phyloP scores from a whole-genome alignment of 192 early-diverging fungal genomes.

The Coemansia sp. region DNA sequence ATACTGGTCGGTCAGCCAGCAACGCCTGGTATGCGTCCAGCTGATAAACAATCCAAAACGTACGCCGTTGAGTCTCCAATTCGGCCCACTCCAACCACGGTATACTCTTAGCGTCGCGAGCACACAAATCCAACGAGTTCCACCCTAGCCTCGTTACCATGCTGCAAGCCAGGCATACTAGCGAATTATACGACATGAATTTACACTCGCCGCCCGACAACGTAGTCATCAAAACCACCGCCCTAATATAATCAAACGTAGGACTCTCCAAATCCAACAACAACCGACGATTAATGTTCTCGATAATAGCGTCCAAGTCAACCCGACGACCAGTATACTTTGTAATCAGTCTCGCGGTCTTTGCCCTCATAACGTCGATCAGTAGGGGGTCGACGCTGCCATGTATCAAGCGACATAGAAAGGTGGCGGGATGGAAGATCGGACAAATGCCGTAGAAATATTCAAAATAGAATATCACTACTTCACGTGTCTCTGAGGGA shows the following conservation, averaged over 20 bases:
- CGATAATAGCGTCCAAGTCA: conserved; percentile 30
- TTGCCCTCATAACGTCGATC: conserved; percentile 45
- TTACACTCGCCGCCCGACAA: conserved; percentile 39
- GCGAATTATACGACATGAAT: conserved; percentile 53
- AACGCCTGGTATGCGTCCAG: conserved; percentile 50
- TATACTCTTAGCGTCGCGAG: conserved; percentile 13
- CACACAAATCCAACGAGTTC: conserved; percentile 49
- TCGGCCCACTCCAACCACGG: conserved; percentile 44
- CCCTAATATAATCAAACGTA: conserved; percentile 47
- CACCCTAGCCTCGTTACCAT: conserved; percentile 50
- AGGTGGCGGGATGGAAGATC: conserved; percentile 53
- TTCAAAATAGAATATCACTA: conserved; percentile 47
- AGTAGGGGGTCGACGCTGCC: conserved; percentile 39
- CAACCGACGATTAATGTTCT: conserved; percentile 30
- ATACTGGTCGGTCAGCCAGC: conserved; percentile 48
- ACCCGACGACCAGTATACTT: conserved; percentile 30
- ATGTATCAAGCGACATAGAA: conserved; percentile 37
- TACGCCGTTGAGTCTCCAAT: conserved; percentile 50
- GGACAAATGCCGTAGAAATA: conserved; percentile 48
- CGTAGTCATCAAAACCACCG: conserved; percentile 43
- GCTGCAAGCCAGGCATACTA: conserved; percentile 47
- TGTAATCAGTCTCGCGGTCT: conserved; percentile 33
- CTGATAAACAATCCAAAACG: conserved; percentile 56
- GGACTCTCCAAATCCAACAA: conserved; percentile 37
- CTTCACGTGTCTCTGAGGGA: conserved; percentile 31